Conservation (phyloP, 768 basidiomycete genomes). For the Antrodiella citrinella region DNA sequence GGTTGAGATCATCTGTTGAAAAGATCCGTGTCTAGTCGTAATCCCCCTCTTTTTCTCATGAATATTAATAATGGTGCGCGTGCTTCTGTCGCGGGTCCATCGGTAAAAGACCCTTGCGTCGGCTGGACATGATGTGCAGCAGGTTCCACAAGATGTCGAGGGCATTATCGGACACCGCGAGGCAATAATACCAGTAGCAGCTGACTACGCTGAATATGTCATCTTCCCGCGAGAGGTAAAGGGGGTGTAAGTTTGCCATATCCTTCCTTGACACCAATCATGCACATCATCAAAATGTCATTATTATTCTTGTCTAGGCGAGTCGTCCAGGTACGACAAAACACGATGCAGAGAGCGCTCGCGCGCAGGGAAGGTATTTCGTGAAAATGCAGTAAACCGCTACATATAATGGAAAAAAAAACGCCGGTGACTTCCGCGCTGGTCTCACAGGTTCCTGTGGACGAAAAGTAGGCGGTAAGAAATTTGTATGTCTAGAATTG, state of each 20-base stretch:
- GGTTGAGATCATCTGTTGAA: not conserved
- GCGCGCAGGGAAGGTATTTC: too few species aligned
- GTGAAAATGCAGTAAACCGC: not conserved
- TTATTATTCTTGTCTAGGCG: not conserved
- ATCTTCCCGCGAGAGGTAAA: not conserved
- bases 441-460: conserved; percentile 7
- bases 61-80: not conserved
- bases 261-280: not conserved
- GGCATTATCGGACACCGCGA: not conserved
- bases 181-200: not conserved
- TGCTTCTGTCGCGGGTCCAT: not conserved
- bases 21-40: not conserved
- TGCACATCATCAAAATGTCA: not conserved
- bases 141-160: not conserved
- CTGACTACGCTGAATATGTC: not conserved
- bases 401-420: not conserved
- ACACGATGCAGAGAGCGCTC: not conserved
- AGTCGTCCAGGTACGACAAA: not conserved
- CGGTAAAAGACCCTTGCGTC: not conserved
- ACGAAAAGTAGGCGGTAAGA: conserved; percentile 5
- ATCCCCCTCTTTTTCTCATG: not conserved
- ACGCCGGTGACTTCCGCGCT: conserved; percentile 1
- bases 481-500: too few species aligned
- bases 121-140: not conserved
- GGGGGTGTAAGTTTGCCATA: not conserved